These are phyloP conservation scores for Aspergillus latus DNA, from an alignment of 2,329 filamentous ascomycete genomes.

Conservation along the genomic window DNA sequence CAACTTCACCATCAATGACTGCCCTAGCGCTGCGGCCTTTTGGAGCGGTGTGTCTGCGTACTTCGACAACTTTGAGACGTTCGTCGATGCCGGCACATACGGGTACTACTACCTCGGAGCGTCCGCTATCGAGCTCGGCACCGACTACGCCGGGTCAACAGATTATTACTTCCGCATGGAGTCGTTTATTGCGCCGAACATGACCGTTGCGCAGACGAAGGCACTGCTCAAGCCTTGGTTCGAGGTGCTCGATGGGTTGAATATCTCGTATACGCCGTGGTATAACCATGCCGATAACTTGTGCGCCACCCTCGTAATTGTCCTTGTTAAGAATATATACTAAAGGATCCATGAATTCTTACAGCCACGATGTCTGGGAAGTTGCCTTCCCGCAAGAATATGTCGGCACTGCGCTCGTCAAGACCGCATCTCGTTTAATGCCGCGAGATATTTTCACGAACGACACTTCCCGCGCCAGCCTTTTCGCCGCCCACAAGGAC, in stretches of 20 bases:
- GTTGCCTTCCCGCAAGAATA: constrained; percentile 23
- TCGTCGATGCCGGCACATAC: constrained; percentile 25
- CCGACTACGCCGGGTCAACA: constrained; percentile 18
- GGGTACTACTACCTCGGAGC: constrained; percentile 26
- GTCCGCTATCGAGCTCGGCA: constrained; percentile 15
- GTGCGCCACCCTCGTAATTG: constrained; percentile 8
- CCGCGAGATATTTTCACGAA: constrained; percentile 22
- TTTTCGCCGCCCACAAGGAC: constrained; percentile 21
- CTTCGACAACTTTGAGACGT: constrained; percentile 21
- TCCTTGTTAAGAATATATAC: no score
- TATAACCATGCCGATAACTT: constrained; percentile 26
- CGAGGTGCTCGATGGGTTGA: constrained; percentile 18
- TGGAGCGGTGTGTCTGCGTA: constrained; percentile 21
- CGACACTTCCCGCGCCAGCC: constrained; percentile 17
- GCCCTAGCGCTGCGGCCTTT: constrained; percentile 19
- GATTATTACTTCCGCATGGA: constrained; percentile 29
- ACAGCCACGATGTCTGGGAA: constrained; percentile 23
- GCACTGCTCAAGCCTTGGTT: constrained; percentile 24
- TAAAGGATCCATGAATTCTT: background rate
- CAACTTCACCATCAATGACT: constrained; percentile 23
- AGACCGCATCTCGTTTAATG: constrained; percentile 25
- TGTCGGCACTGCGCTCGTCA: constrained; percentile 20
- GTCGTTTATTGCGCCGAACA: constrained; percentile 26
- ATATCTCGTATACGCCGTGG: constrained; percentile 21
- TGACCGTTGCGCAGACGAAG: constrained; percentile 22